Evolutionary conservation across 176 grass and related monocot genomes (phyloP).

Genomic region (Musa itinerans): DNA sequence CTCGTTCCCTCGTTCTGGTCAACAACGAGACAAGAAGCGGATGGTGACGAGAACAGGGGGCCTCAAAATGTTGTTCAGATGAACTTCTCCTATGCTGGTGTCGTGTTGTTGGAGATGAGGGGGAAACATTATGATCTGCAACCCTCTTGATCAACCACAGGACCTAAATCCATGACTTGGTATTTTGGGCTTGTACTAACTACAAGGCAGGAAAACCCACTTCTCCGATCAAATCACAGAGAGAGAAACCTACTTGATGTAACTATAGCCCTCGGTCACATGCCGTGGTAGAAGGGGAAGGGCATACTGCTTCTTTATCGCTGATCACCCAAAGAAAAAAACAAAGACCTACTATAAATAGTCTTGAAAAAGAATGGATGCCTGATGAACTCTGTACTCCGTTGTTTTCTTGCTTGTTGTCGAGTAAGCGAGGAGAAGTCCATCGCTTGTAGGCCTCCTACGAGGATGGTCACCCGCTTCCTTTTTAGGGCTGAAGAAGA

Average conservation of each 20-base stretch:
- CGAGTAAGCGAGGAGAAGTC: slow-evolving; percentile 14
- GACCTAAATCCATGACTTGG: slow-evolving; percentile 9
- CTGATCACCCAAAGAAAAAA: slow-evolving; percentile 28
- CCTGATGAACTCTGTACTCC: slow-evolving; percentile 28
- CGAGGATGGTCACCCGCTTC: slow-evolving; percentile 47
- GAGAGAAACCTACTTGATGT: slow-evolving; percentile 16
- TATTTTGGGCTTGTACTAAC: slow-evolving; percentile 28
- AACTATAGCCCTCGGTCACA: slow-evolving; percentile 29
- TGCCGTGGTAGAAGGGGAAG: slow-evolving; percentile 18
- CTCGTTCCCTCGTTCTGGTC: no score
- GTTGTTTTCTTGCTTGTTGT: slow-evolving; percentile 35
- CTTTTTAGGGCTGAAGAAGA: slow-evolving; percentile 36
- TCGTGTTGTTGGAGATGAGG: background rate
- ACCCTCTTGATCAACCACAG: slow-evolving; percentile 35
- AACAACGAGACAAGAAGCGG: no score
- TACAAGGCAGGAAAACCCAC: background rate
- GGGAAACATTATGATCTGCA: background rate
- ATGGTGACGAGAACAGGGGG: no score
- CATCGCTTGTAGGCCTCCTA: slow-evolving; percentile 37
- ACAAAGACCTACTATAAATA: slow-evolving; percentile 30
- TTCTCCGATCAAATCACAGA: slow-evolving; percentile 19
- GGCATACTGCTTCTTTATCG: slow-evolving; percentile 25
- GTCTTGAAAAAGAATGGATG: slow-evolving; percentile 31
- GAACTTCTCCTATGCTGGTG: no score
- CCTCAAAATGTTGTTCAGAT: no score